Base-by-base conservation (phyloP, 2,329 filamentous ascomycete species). In the Aspergillus ruber region DNA sequence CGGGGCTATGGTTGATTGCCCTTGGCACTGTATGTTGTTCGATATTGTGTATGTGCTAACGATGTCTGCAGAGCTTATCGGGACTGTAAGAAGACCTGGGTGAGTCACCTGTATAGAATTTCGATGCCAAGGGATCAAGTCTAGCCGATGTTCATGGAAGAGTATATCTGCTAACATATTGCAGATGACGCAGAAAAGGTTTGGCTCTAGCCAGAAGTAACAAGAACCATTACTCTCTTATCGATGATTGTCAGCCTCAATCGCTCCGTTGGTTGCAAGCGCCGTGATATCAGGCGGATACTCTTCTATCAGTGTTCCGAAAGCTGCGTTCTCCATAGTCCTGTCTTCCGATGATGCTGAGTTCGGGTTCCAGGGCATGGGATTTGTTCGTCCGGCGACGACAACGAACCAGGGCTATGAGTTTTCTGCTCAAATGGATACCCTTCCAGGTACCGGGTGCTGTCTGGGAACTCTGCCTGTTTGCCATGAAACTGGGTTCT, bases 71-170 rank as follows among this genome's bases (percentile, higher is more conserved):
- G 90, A 71, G 90, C 90, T 44, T 97, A 96, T 69, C 82, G 90
- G 50, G 89, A 94, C 53, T 97, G 91, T 72, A 96, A 96, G 69
- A 90, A 95, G 72, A 80, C 84, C 74, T 96, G 90, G 90, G 90
- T 95, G 77, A 60, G 81, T 72, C 13, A 10, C 6, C 6, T n/a
- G 7, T 29, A 3, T 12, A 9, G 7, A 10, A 5, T 12, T 12
- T 6, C 18, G 17, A 20, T n/a, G n/a, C n/a, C n/a, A n/a, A n/a
- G n/a, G n/a, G n/a, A n/a, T n/a, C n/a, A n/a, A n/a, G n/a, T n/a
- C 15, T 42, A 15, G 39, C 8, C 20, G 9, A 9, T 23, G 13
- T 35, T 6, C 5, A 21, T 21, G 21, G 5, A 21, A 21, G 17
- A 13, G 17, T 21, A 8, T 13, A 21, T 20, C 17, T 13, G 15